phyloP scores from a whole-genome alignment of 495 filamentous ascomycete species.

The Trichoderma gamsii region DNA sequence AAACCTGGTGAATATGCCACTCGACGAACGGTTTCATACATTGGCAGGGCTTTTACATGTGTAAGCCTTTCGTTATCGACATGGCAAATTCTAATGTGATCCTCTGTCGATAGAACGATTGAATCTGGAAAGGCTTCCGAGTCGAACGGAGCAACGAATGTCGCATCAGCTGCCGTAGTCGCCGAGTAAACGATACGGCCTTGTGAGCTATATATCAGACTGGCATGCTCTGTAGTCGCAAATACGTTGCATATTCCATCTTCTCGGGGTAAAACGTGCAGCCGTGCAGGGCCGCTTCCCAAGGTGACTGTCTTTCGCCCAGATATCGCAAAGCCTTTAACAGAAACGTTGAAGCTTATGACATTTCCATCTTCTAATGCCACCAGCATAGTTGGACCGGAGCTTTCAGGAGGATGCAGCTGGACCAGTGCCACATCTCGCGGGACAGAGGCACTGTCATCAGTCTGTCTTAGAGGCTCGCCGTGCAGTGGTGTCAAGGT shows the following conservation, averaged over 20 bases:
- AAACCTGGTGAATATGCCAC: slow-evolving; percentile 78
- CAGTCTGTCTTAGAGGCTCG: slow-evolving; percentile 45
- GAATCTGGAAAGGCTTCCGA: slow-evolving; percentile 71
- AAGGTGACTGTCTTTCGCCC: slow-evolving; percentile 75
- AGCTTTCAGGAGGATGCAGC: slow-evolving; percentile 48
- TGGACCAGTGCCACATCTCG: slow-evolving; percentile 73
- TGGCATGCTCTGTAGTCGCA: slow-evolving; percentile 88
- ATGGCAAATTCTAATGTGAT: slow-evolving; percentile 70
- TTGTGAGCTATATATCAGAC: slow-evolving; percentile 83
- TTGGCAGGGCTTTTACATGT: slow-evolving; percentile 70
- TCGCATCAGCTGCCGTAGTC: slow-evolving; percentile 84
- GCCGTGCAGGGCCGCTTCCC: slow-evolving; percentile 74
- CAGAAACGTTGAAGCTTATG: slow-evolving; percentile 72
- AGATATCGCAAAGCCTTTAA: slow-evolving; percentile 51
- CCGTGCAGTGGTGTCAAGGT: slow-evolving; percentile 51
- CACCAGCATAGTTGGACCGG: slow-evolving; percentile 70
- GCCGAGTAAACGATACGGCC: slow-evolving; percentile 88
- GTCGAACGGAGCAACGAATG: slow-evolving; percentile 75
- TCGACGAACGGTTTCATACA: slow-evolving; percentile 77
- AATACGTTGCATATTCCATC: slow-evolving; percentile 71
- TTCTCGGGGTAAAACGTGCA: slow-evolving; percentile 67
- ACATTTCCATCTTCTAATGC: slow-evolving; percentile 95
- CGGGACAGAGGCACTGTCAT: slow-evolving; percentile 67
- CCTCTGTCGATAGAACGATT: slow-evolving; percentile 71
- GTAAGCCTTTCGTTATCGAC: slow-evolving; percentile 83